Evolutionary conservation across 805 yeast species (phyloP), one percentile per base, ranked within the genome.

Genomic region (Nakazawaea sp.): DNA sequence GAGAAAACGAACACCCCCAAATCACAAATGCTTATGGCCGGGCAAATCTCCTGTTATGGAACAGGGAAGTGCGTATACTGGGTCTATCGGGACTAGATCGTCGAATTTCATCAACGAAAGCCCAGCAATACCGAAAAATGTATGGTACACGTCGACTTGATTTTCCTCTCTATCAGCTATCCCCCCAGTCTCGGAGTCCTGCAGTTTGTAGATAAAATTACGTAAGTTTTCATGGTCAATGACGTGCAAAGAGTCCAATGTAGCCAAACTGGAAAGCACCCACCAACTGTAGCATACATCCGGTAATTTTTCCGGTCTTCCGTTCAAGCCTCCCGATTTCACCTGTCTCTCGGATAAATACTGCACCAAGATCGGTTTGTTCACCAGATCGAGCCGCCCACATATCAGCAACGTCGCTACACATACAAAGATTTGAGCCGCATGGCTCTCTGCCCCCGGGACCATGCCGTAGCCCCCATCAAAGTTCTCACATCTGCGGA

Each of bases 281-380:
- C 99, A 92, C 96, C 97, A 92, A 48, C 92, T 79, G 55, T 92
- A 92, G 55, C 99, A 92, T n/a, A 86, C 96, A 58, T 92, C 99
- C 0, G 97, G 95, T 15, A 87, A 61, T 55, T 92, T 92, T 42
- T 92, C 95, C 0, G 97, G 96, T 35, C 99, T 71, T 1, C 99
- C 99, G 53, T 92, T 92, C 38, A 92, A 66, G 0, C 99, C 99
- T 5, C 99, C 99, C 20, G 70, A 70, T 5, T 73, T 68, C 7
- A 86, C 72, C 57, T 92, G 99, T 41, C 99, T 65, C 53, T 92
- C 97, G 49, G 90, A 72, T 15, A 92, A 65, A 97, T 98, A 92
- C 75, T 83, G 76, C 3, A 80, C 78, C 10, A 85, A 64, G 32
- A 71, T 56, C 19, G 73, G 73, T 18, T 51, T 59, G 36, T 69